A percentile compares a stretch with the other conserved stretches of the same genome.
Conservation (phyloP, 768 basidiomycete genomes). For the Tulasnella sp. region DNA sequence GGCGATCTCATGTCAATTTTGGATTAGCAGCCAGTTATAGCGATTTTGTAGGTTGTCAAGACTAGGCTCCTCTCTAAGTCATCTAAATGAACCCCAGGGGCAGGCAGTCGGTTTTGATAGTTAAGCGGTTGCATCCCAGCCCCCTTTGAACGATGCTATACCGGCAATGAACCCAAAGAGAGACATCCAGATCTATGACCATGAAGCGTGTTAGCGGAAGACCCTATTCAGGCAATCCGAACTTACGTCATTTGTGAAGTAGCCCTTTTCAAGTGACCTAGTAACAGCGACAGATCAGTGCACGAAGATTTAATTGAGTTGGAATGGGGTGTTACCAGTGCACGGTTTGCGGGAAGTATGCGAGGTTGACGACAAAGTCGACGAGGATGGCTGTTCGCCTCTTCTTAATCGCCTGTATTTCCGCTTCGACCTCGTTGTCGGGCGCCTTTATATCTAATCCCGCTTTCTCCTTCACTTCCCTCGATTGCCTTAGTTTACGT, state of each 20-base stretch:
- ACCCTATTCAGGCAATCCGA: constrained; percentile 2
- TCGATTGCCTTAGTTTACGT: constrained; percentile 36
- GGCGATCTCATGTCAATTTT: no score
- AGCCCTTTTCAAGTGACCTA: constrained; percentile 58
- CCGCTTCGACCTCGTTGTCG: constrained; percentile 31
- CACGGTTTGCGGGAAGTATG: constrained; percentile 68
- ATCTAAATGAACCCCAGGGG: no score
- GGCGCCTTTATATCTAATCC: not conserved
- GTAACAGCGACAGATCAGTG: not conserved
- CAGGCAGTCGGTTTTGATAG: no score
- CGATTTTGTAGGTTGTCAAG: no score
- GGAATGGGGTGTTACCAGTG: constrained; percentile 51
- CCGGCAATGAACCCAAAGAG: constrained; percentile 39
- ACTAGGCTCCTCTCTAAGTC: no score
- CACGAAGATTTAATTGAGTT: not conserved
- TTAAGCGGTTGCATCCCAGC: constrained; percentile 47
- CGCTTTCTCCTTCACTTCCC: constrained; percentile 29
- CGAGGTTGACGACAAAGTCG: constrained; percentile 57
- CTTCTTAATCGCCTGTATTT: constrained; percentile 32
- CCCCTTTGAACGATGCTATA: constrained; percentile 49
- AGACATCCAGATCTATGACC: constrained; percentile 28
- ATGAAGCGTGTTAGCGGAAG: not conserved
- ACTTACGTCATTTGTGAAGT: constrained; percentile 53
- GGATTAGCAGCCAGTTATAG: no score
- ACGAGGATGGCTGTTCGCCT: constrained; percentile 59